Evolutionary conservation across 495 filamentous ascomycete species (phyloP).

Genomic region (Xylaria grammica): DNA sequence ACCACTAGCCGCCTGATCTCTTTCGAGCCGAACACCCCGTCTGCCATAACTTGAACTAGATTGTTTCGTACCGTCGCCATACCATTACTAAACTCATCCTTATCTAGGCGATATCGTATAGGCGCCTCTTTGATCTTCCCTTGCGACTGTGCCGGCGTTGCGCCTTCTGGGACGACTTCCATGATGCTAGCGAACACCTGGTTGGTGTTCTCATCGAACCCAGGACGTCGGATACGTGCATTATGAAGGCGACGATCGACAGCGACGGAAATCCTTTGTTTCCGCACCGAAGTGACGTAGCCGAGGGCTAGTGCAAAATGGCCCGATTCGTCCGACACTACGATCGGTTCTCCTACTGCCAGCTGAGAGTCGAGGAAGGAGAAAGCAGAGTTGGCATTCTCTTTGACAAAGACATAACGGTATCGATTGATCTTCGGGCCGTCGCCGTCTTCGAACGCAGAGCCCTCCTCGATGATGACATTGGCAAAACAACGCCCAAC

Average conservation of each 20-base stretch:
- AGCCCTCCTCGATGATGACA: conserved; percentile 78
- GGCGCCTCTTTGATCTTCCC: conserved; percentile 56
- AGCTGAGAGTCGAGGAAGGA: conserved; percentile 93
- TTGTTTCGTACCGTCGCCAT: conserved; percentile 96
- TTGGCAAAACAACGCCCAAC: conserved; percentile 71
- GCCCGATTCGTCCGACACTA: conserved; percentile 93
- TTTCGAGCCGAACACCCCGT: conserved; percentile 70
- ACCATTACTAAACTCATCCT: conserved; percentile 97
- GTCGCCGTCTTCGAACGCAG: conserved; percentile 66
- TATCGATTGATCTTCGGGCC: conserved; percentile 88
- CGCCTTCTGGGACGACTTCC: conserved; percentile 70
- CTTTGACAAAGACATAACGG: conserved; percentile 80
- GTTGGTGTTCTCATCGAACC: conserved; percentile 76
- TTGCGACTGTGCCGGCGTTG: conserved; percentile 52
- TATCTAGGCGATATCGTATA: conserved; percentile 83
- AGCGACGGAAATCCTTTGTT: conserved; percentile 77
- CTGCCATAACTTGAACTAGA: conserved; percentile 87
- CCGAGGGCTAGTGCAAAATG: conserved; percentile 95
- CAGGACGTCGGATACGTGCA: conserved; percentile 71
- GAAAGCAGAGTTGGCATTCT: conserved; percentile 59
- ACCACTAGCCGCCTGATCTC: conserved; percentile 80
- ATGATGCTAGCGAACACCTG: conserved; percentile 92
- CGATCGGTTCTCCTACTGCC: conserved; percentile 86
- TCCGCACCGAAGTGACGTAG: conserved; percentile 77
- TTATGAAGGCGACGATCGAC: conserved; percentile 90